Conservation (phyloP, 2,329 filamentous ascomycete species). For the Leptographium galeiforme region DNA sequence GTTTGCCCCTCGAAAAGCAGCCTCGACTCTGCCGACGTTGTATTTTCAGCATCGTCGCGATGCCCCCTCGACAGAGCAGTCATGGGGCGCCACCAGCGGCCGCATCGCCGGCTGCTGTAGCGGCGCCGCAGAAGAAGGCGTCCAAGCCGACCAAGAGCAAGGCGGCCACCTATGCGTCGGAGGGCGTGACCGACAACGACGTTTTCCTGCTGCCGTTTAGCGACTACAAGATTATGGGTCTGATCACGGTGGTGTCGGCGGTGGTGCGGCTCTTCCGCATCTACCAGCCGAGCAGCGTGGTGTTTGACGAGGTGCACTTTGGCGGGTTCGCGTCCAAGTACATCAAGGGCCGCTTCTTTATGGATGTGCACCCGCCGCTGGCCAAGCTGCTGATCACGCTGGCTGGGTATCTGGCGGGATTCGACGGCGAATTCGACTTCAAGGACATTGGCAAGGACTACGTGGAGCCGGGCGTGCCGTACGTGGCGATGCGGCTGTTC, state of each 20-base stretch:
- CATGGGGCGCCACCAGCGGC: background rate
- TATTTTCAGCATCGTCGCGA: background rate
- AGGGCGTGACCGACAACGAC: slow-evolving; percentile 79
- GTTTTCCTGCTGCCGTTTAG: slow-evolving; percentile 72
- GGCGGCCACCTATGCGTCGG: slow-evolving; percentile 53
- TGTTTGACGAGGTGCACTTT: slow-evolving; percentile 99
- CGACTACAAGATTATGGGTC: slow-evolving; percentile 67
- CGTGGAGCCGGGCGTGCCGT: slow-evolving; percentile 83
- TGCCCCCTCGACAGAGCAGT: too few relatives aligned
- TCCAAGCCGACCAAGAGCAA: slow-evolving; percentile 7
- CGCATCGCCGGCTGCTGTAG: background rate
- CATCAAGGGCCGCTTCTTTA: slow-evolving; percentile 98
- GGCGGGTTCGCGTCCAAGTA: slow-evolving; percentile 97
- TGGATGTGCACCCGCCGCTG: slow-evolving; percentile 98
- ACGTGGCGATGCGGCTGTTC: slow-evolving; percentile 92
- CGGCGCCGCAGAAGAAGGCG: slow-evolving; percentile 15
- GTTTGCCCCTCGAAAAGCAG: too few relatives aligned
- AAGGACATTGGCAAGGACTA: slow-evolving; percentile 99
- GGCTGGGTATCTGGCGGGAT: slow-evolving; percentile 87
- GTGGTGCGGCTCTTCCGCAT: slow-evolving; percentile 86
- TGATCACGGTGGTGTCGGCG: slow-evolving; percentile 61
- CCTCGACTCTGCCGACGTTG: background rate
- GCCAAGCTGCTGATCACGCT: slow-evolving; percentile 95
- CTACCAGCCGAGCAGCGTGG: slow-evolving; percentile 89
- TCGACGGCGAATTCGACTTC: slow-evolving; percentile 93